These are phyloP conservation scores for Umbelopsis sp. DNA, from an alignment of 192 early-diverging fungal genomes.

Conservation along the genomic window DNA sequence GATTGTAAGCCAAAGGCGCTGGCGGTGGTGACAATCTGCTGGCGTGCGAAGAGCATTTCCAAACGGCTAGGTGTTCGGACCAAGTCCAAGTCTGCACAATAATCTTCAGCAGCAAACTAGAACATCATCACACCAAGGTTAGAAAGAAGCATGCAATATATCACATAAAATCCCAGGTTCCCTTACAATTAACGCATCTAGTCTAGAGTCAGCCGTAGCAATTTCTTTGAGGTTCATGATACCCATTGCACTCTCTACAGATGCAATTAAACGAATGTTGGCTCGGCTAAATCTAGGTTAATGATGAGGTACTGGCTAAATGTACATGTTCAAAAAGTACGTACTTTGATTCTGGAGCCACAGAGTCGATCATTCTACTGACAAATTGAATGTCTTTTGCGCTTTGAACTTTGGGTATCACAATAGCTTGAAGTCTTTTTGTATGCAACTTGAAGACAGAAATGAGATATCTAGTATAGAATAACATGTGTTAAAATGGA, in stretches of 20 bases:
- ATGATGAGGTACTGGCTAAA: background rate
- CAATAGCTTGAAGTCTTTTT: slow-evolving; percentile 64
- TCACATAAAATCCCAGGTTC: background rate
- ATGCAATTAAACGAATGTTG: slow-evolving; percentile 81
- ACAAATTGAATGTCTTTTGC: slow-evolving; percentile 80
- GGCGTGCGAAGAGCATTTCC: slow-evolving; percentile 83
- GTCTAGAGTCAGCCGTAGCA: slow-evolving; percentile 66
- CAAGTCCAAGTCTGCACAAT: slow-evolving; percentile 84
- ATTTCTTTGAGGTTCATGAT: slow-evolving; percentile 89
- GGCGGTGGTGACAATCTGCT: slow-evolving; percentile 78
- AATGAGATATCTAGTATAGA: background rate
- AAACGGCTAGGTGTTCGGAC: slow-evolving; percentile 67
- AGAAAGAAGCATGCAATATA: background rate
- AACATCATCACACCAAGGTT: background rate
- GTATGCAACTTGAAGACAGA: slow-evolving; percentile 57
- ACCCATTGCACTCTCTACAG: slow-evolving; percentile 86
- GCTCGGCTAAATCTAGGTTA: slow-evolving; percentile 44
- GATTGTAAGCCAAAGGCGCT: slow-evolving; percentile 85
- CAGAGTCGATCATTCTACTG: slow-evolving; percentile 66
- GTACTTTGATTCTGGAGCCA: slow-evolving; percentile 66
- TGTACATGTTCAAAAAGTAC: background rate
- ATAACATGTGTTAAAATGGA: background rate
- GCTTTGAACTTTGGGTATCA: slow-evolving; percentile 89
- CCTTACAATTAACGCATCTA: slow-evolving; percentile 79
- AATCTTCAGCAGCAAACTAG: slow-evolving; percentile 94